These are phyloP conservation scores for Taphrina betulina DNA, from an alignment of 1,139 yeast species.

Conservation along the genomic window DNA sequence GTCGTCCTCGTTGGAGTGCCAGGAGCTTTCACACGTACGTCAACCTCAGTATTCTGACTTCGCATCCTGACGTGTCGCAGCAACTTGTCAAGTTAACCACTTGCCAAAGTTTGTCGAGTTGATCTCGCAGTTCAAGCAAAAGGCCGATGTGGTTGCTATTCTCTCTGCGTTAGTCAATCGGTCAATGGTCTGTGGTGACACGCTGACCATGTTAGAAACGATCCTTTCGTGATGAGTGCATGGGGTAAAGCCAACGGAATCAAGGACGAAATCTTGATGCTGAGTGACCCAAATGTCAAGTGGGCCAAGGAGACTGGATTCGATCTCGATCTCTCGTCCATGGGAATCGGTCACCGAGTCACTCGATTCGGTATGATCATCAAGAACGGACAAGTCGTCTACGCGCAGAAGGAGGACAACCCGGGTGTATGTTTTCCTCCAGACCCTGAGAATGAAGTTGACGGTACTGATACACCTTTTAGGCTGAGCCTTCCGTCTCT, in stretches of 20 bases:
- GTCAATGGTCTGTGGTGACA: too few relatives aligned
- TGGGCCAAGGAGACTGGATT: conserved; percentile 55
- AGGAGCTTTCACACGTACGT: conserved; percentile 68
- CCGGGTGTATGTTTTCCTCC: conserved; percentile 54
- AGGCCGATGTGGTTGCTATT: conserved; percentile 69
- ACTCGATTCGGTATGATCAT: conserved; percentile 71
- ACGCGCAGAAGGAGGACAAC: conserved; percentile 63
- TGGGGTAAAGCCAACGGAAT: conserved; percentile 47
- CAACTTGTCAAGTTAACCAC: conserved; percentile 79
- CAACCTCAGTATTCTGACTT: background rate
- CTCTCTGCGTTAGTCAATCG: too few relatives aligned
- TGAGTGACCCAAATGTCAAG: conserved; percentile 41
- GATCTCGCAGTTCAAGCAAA: conserved; percentile 51
- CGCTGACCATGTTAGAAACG: too few relatives aligned
- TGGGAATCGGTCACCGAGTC: conserved; percentile 66
- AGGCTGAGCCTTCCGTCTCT: background rate
- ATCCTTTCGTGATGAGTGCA: conserved; percentile 50
- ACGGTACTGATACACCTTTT: too few relatives aligned
- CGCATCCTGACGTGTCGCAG: background rate
- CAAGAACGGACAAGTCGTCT: conserved; percentile 62
- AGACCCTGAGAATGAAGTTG: too few relatives aligned
- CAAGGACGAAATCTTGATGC: conserved; percentile 41
- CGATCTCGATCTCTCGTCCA: conserved; percentile 54
- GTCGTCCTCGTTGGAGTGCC: conserved; percentile 79
- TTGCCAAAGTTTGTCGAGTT: conserved; percentile 69